Evolutionary conservation across 2,329 filamentous ascomycete genomes (phyloP), one percentile per base, ranked within the genome.

Genomic region (Aspergillus ochraceoroseus): DNA sequence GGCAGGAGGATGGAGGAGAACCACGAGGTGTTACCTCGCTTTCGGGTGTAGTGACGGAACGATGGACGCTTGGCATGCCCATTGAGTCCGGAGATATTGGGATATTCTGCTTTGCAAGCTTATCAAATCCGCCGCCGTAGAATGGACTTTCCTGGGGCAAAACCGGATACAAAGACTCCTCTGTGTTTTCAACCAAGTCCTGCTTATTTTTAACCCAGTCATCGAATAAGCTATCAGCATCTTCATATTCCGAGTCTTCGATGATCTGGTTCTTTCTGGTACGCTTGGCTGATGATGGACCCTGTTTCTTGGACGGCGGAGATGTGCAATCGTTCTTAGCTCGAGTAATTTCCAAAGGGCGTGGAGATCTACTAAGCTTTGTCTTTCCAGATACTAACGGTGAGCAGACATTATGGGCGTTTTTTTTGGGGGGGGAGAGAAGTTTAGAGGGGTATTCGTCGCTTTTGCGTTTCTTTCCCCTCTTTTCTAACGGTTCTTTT

Each of bases 381-480:
- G 43, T 25, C 14, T 28, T 28, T 27, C 27, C 37, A n/a, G 41
- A 39, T 19, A 48, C 44, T 9, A 48, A 47, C 12, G 53, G 52
- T n/a, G 51, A 57, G 26, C 53, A 54, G 8, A 49, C 40, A 41
- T 54, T 59, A 3, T 50, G 46, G 9, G 45, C 31, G 43, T 54
- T 45, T 19, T 58, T 61, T n/a, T 49, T 56, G 2, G 64, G 58
- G 2, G 61, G 63, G 4, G 55, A 43, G 14, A 66, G 52, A 41
- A n/a, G n/a, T n/a, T 68, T 65, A 4, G 58, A 62, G 25, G 59
- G 56, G 40, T 69, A 68, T 43, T 73, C 71, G 14, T 71, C 64
- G 45, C 70, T 73, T 51, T 72, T 73, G 35, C 71, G 61, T 52
- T 73, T 74, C 51, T 66, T 71, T 4, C 67, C 67, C 47, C 61